phyloP scores from a whole-genome alignment of 495 filamentous ascomycete species.

The Astrothelium macrocarpum region DNA sequence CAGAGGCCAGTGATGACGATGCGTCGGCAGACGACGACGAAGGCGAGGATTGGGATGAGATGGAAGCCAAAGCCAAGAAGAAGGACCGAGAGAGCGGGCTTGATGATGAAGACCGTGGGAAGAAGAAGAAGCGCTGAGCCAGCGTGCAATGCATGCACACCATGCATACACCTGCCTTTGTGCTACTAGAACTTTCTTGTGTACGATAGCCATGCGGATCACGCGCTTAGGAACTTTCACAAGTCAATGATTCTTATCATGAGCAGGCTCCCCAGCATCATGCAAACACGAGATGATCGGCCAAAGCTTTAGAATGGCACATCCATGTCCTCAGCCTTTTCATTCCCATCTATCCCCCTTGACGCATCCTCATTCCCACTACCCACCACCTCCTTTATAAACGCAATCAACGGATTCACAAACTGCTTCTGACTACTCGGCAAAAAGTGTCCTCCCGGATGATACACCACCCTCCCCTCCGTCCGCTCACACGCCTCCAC shows the following conservation, averaged over 20 bases:
- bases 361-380: constrained; percentile 20
- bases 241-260: too few species aligned
- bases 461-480: constrained; percentile 54
- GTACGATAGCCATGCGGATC: constrained; percentile 1
- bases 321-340: constrained; percentile 54
- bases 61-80: constrained; percentile 82
- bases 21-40: constrained; percentile 54
- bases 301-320: constrained; percentile 49
- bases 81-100: constrained; percentile 67
- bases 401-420: constrained; percentile 62
- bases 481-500: constrained; percentile 56
- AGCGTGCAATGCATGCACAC: background rate
- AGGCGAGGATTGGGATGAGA: constrained; percentile 86
- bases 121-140: constrained; percentile 37
- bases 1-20: constrained; percentile 55
- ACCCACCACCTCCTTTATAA: constrained; percentile 56
- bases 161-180: background rate
- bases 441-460: constrained; percentile 91
- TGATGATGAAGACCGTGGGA: constrained; percentile 59
- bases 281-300: too few species aligned
- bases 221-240: background rate
- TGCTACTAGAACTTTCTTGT: background rate
- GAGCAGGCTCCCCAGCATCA: background rate
- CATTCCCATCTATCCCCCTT: constrained; percentile 35
- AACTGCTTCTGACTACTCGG: constrained; percentile 67